Conservation (phyloP, 352 stramenopile species). For the Globisporangium solare region DNA sequence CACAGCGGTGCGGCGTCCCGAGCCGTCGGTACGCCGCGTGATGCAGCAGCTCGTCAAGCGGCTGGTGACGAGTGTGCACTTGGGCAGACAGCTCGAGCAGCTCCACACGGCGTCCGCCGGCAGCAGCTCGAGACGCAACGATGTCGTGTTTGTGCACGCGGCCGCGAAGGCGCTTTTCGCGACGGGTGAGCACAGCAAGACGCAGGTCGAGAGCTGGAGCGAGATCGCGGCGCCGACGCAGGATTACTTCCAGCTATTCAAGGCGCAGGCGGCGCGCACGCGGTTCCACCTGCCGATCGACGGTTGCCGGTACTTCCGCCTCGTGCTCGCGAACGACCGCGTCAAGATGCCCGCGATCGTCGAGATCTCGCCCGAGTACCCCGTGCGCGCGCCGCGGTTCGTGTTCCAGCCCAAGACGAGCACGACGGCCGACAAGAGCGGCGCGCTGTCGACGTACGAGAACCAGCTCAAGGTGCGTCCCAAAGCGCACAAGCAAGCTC, state of each 20-base stretch:
- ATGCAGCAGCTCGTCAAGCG: constrained; percentile 58
- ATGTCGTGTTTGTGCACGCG: constrained; percentile 30
- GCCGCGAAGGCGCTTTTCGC: constrained; percentile 39
- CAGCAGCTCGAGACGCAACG: constrained; percentile 6
- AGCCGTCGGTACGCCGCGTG: constrained; percentile 67
- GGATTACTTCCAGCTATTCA: constrained; percentile 44
- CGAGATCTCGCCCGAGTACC: constrained; percentile 64
- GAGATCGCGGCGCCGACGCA: constrained; percentile 27
- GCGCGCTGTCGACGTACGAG: constrained; percentile 31
- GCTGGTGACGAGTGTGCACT: constrained; percentile 30
- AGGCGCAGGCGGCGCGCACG: constrained; percentile 18
- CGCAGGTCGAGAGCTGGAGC: constrained; percentile 49
- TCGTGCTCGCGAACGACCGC: constrained; percentile 38
- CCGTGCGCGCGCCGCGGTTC: constrained; percentile 53
- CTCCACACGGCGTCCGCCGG: constrained; percentile 23
- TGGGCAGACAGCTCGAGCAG: constrained; percentile 44
- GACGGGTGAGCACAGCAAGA: constrained; percentile 24
- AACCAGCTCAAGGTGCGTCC: constrained; percentile 63
- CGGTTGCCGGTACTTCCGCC: constrained; percentile 51
- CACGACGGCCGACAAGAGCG: constrained; percentile 20
- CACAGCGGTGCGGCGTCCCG: constrained; percentile 23
- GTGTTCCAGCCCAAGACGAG: constrained; percentile 41
- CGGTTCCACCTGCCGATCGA: constrained; percentile 23
- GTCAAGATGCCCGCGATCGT: constrained; percentile 42
- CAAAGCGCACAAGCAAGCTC: too few relatives aligned